phyloP scores from a whole-genome alignment of 768 basidiomycete genomes.

The Collybia nuda region DNA sequence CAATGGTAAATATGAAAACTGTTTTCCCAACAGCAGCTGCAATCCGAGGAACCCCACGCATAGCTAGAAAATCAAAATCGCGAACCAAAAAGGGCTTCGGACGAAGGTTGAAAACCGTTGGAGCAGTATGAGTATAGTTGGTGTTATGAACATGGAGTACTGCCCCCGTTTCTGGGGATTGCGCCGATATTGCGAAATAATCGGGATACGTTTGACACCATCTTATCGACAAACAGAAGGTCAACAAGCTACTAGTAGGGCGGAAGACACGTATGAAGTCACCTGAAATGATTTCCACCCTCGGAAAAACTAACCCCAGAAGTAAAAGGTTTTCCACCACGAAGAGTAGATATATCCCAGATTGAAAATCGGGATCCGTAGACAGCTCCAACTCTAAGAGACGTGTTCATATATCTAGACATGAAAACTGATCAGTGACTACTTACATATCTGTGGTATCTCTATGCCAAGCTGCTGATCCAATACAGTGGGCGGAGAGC shows the following conservation, averaged over 20 bases:
- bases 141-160: conserved; percentile 69
- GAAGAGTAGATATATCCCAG: conserved; percentile 73
- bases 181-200: conserved; percentile 75
- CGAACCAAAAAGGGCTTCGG: conserved; percentile 64
- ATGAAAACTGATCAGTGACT: conserved; percentile 3
- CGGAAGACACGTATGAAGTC: conserved; percentile 7
- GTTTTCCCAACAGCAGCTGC: conserved; percentile 65
- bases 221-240: conserved; percentile 29
- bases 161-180: conserved; percentile 60
- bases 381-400: conserved; percentile 66
- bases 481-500: conserved; percentile 43
- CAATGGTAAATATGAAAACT: conserved; percentile 62
- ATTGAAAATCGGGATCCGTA: conserved; percentile 72
- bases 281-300: conserved; percentile 72
- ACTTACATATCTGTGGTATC: conserved; percentile 72
- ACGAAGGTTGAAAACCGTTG: conserved; percentile 56
- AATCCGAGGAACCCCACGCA: conserved; percentile 61
- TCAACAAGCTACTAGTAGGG: conserved; percentile 3
- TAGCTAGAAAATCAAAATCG: conserved; percentile 76
- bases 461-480: conserved; percentile 68
- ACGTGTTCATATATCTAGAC: background rate
- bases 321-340: conserved; percentile 72
- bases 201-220: conserved; percentile 79
- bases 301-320: conserved; percentile 64
- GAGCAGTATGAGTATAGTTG: conserved; percentile 62